A percentile compares a stretch with the other conserved stretches of the same genome.
Conservation (phyloP, 2,329 filamentous ascomycete species). For the Botrytis squamosa region DNA sequence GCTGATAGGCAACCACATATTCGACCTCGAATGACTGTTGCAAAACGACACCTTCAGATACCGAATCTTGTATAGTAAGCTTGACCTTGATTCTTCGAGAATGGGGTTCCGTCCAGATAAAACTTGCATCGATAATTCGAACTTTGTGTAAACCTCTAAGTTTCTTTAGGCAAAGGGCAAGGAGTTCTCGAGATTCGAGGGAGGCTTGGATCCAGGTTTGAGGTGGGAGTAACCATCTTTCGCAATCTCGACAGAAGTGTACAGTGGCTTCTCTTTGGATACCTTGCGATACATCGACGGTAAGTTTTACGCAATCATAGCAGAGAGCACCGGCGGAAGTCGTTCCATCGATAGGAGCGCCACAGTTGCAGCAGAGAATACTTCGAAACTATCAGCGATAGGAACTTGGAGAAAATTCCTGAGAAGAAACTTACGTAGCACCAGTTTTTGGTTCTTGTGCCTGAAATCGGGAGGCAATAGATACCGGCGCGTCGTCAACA, state of each 20-base stretch:
- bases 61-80: slow-evolving; percentile 80
- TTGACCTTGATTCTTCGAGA: slow-evolving; percentile 90
- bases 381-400: slow-evolving; percentile 43
- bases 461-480: slow-evolving; percentile 43
- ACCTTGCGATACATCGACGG: slow-evolving; percentile 86
- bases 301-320: slow-evolving; percentile 93
- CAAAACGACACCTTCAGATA: slow-evolving; percentile 64
- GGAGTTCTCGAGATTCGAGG: slow-evolving; percentile 86
- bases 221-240: slow-evolving; percentile 88
- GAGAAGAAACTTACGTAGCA: slow-evolving; percentile 51
- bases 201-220: slow-evolving; percentile 79
- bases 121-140: slow-evolving; percentile 90
- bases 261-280: slow-evolving; percentile 88
- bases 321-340: slow-evolving; percentile 83
- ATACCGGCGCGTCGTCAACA: slow-evolving; percentile 52
- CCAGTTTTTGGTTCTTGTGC: slow-evolving; percentile 39
- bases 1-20: slow-evolving; percentile 85
- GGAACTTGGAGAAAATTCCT: neutral
- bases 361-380: slow-evolving; percentile 98
- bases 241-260: slow-evolving; percentile 91
- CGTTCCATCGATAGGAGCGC: slow-evolving; percentile 91
- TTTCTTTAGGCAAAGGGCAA: slow-evolving; percentile 88
- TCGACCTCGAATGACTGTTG: slow-evolving; percentile 96
- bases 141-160: slow-evolving; percentile 84
- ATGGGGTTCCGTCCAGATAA: slow-evolving; percentile 98